A percentile compares a stretch with the other conserved stretches of the same genome.
phyloP scores from a whole-genome alignment of 768 basidiomycete species.

The Lenzites betulinus region DNA sequence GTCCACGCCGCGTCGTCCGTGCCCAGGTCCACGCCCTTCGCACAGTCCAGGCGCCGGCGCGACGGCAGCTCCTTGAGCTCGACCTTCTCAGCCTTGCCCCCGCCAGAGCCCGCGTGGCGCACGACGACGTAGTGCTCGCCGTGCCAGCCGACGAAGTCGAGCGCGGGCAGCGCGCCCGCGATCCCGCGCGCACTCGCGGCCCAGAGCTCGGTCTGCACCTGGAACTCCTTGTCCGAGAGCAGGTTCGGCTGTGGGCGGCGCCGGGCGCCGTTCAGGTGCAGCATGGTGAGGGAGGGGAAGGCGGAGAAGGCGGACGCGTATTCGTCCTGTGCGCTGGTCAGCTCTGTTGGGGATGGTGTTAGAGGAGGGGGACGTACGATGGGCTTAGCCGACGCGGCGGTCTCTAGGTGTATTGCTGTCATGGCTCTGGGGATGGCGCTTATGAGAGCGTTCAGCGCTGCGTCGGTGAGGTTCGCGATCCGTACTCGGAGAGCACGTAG shows the following conservation, averaged over 20 bases:
- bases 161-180: constrained; percentile 48
- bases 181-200: constrained; percentile 50
- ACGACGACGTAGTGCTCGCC: constrained; percentile 71
- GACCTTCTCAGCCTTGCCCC: constrained; percentile 17
- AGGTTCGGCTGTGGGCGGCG: constrained; percentile 57
- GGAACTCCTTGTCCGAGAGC: constrained; percentile 61
- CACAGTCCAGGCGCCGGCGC: constrained; percentile 59
- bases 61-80: constrained; percentile 65
- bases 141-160: constrained; percentile 76
- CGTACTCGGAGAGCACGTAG: constrained; percentile 60
- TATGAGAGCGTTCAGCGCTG: constrained; percentile 36
- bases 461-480: constrained; percentile 50
- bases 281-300: constrained; percentile 56
- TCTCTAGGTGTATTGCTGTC: constrained; percentile 55
- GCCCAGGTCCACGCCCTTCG: constrained; percentile 66
- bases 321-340: constrained; percentile 43
- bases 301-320: constrained; percentile 49
- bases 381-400: constrained; percentile 50
- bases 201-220: constrained; percentile 59
- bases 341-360: not conserved
- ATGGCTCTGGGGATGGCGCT: constrained; percentile 42
- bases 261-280: constrained; percentile 55
- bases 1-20: constrained; percentile 64
- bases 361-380: constrained; percentile 39
- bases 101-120: constrained; percentile 34